phyloP scores from a whole-genome alignment of 108 stramenopile species.

The Bacterosira constricta region DNA sequence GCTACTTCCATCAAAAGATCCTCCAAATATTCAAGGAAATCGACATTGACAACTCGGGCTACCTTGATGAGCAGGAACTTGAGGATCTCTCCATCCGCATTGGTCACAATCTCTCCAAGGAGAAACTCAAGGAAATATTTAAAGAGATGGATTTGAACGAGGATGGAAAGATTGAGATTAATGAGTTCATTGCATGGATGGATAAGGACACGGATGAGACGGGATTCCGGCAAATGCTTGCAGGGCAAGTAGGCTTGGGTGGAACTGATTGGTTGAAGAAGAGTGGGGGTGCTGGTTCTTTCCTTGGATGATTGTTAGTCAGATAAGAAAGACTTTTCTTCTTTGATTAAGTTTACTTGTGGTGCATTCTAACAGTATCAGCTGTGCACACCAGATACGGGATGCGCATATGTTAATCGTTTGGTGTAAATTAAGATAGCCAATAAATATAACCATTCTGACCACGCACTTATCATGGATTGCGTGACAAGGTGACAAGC shows the following conservation, averaged over 20 bases:
- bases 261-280: constrained; percentile 23
- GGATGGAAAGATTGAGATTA: constrained; percentile 36
- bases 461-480: too few relatives aligned
- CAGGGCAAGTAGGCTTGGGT: constrained; percentile 9
- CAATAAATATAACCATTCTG: too few relatives aligned
- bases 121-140: constrained; percentile 44
- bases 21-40: constrained; percentile 50
- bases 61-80: not conserved
- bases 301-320: constrained; percentile 37
- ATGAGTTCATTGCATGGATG: constrained; percentile 40
- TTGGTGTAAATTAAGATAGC: too few relatives aligned
- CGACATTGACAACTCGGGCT: constrained; percentile 50
- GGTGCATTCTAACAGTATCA: too few relatives aligned
- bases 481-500: too few relatives aligned
- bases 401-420: too few relatives aligned
- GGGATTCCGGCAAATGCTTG: constrained; percentile 14
- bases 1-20: not conserved
- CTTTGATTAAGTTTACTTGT: too few relatives aligned
- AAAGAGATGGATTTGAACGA: constrained; percentile 46
- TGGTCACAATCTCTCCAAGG: constrained; percentile 37
- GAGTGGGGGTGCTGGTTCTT: constrained; percentile 21
- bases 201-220: constrained; percentile 19
- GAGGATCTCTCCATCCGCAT: constrained; percentile 22
- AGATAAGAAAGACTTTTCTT: too few relatives aligned
- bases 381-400: too few relatives aligned